These are phyloP conservation scores for Talaromyces amestolkiae DNA, from an alignment of 2,329 filamentous ascomycete genomes.

Conservation along the genomic window DNA sequence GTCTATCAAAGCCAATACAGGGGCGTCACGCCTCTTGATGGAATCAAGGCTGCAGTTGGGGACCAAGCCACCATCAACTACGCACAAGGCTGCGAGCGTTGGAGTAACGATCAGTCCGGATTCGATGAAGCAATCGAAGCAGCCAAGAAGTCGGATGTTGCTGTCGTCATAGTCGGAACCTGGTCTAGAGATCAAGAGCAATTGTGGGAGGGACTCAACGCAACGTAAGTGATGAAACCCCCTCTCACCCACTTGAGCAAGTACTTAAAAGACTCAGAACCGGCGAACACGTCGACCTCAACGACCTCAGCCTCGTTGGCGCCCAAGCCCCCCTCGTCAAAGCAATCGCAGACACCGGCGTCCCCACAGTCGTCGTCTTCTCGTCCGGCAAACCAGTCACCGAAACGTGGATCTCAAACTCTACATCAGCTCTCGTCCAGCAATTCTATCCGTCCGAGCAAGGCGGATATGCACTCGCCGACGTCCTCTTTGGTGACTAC, in stretches of 20 bases:
- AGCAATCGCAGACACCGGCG: slow-evolving; percentile 65
- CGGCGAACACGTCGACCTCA: slow-evolving; percentile 69
- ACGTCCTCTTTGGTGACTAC: slow-evolving; percentile 63
- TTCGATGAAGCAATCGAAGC: slow-evolving; percentile 65
- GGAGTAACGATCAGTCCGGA: slow-evolving; percentile 67
- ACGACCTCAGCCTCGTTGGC: slow-evolving; percentile 64
- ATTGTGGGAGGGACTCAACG: slow-evolving; percentile 68
- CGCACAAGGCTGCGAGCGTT: slow-evolving; percentile 68
- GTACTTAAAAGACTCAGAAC: slow-evolving; percentile 42
- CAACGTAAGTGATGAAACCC: slow-evolving; percentile 47
- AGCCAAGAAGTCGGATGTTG: slow-evolving; percentile 66
- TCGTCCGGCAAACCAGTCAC: slow-evolving; percentile 70
- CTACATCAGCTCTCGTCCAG: slow-evolving; percentile 65
- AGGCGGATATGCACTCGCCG: slow-evolving; percentile 64
- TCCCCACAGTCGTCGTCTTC: slow-evolving; percentile 66
- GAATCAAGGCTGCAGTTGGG: slow-evolving; percentile 60
- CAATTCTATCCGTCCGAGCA: slow-evolving; percentile 73
- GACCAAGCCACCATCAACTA: slow-evolving; percentile 61
- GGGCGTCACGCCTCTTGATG: slow-evolving; percentile 68
- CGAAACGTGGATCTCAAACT: slow-evolving; percentile 67
- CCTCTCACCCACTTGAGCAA: too few relatives aligned
- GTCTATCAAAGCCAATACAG: slow-evolving; percentile 62
- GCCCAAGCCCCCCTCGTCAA: slow-evolving; percentile 66
- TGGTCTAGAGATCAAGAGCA: slow-evolving; percentile 72
- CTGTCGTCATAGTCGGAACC: slow-evolving; percentile 71